Base-by-base conservation (phyloP, 441 rosid species). In the Flueggea neowawraea region DNA sequence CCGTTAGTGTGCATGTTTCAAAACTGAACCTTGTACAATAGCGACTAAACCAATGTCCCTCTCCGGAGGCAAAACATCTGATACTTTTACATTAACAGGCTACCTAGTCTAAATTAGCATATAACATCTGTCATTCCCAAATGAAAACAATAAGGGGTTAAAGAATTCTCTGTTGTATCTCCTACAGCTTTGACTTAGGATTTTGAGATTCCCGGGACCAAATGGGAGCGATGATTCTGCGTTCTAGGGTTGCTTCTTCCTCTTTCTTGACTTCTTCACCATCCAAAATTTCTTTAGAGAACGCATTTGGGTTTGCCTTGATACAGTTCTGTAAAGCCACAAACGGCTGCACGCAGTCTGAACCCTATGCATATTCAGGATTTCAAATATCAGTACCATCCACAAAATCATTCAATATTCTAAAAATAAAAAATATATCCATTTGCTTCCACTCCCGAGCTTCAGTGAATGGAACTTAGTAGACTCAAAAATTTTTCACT, bases 281-380 rank as follows among this genome's bases (percentile, higher is more conserved):
- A 47, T 69, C 83, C 47, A 69, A 55, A 66, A 79, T 70, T 10
- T 80, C 83, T 68, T 80, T 80, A 3, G 94, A 75, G 74, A 90
- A 94, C 55, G 91, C 93, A 53, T 67, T 59, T 0, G 97, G 97
- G 54, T 90, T 83, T 5, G 72, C 82, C 77, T 89, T 89, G 52
- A 94, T 83, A 70, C 97, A 90, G 60, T 66, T 78, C 76, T 90
- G 98, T 77, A 94, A 77, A 39, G 96, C 90, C 52, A 94, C 81
- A 54, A 94, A 90, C 10, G 93, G 93, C 62, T 76, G 71, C 61
- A 90, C 85, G 31, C 98, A 90, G 63, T 94, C 95, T 47, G 97
- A 85, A 57, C 97, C 97, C 95, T 94, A 73, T 53, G 13, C 59
- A 67, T 39, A 13, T 7, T 4, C 9, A 51, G 5, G 16, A 51